Conservation (phyloP, 345 rosid species). For the Eucalyptus virginea region DNA sequence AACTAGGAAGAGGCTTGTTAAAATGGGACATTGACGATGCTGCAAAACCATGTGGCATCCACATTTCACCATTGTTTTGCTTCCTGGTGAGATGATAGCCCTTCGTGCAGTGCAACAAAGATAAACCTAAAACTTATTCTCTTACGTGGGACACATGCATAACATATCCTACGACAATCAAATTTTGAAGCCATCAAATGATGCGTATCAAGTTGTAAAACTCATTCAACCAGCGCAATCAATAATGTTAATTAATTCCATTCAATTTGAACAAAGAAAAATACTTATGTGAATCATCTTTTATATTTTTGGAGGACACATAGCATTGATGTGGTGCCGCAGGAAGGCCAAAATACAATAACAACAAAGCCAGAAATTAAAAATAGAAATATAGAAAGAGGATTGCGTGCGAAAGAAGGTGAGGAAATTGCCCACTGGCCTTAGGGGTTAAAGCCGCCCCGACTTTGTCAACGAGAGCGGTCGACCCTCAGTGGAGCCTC, state of each 20-base stretch:
- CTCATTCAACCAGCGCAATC: background rate
- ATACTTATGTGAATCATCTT: background rate
- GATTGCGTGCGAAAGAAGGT: background rate
- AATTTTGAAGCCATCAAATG: background rate
- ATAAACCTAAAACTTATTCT: background rate
- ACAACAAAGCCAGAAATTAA: background rate
- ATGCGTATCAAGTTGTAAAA: background rate
- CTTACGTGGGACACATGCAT: background rate
- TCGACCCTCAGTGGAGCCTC: background rate
- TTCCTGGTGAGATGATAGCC: background rate
- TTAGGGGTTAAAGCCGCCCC: background rate
- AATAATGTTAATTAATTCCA: background rate
- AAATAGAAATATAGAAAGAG: background rate
- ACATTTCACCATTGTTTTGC: background rate
- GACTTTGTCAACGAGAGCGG: background rate
- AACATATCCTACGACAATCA: background rate
- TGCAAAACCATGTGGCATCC: background rate
- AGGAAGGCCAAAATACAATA: background rate
- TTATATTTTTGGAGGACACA: background rate
- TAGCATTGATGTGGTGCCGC: background rate
- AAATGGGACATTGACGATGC: background rate
- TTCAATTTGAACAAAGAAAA: background rate
- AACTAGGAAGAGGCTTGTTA: background rate
- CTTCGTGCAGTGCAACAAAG: background rate
- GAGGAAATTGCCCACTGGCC: background rate